Base-by-base conservation (phyloP, 768 basidiomycete genomes). In the Termitomyces heimii region DNA sequence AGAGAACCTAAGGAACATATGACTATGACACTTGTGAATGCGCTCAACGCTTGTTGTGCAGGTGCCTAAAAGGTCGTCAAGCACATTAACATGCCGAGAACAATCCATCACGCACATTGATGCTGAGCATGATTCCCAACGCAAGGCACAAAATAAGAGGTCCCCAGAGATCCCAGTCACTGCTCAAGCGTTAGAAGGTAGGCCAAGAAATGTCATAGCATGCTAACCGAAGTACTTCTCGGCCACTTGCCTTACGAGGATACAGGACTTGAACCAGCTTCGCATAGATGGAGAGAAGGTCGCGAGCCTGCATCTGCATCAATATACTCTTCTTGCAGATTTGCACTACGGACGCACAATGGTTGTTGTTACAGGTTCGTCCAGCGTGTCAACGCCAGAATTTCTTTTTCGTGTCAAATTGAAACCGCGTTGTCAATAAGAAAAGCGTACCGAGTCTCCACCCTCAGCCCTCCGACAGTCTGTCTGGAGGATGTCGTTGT, bases 101-200 rank as follows among this genome's bases (percentile, higher is more conserved):
- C 10, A 39, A 45, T 22, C n/a, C 4, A 22, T 16, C 22, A 63
- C 81, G 52, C 66, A 91, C 93, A 69, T 91, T 92, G 46, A 93
- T 73, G 66, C 91, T 94, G 20, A 96, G 81, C 78, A 94, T 86
- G 44, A 92, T 86, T 53, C 86, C 89, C 13, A 95, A 80, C 40
- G 82, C 69, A 54, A 95, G 77, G 63, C 88, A 92, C 40, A 94
- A 79, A 26, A 98, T 78, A 3, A 98, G 77, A 12, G 95, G 95
- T 3, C 95, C 95, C 96, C 96, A 98, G 26, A 98, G 79, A 72
- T 98, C 96, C 96, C 95, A 98, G 68, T 98, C 95, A 61, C 94
- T 94, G 66, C 12, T 24, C 29, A 18, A 22, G 40, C 45, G 14
- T 54, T 12, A 59, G 39, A 34, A 35, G 35, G 22, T 22, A 14